Evolutionary conservation across 345 rosid genomes (phyloP), one percentile per base, ranked within the genome.

Genomic region (Eutrema heterophyllum): DNA sequence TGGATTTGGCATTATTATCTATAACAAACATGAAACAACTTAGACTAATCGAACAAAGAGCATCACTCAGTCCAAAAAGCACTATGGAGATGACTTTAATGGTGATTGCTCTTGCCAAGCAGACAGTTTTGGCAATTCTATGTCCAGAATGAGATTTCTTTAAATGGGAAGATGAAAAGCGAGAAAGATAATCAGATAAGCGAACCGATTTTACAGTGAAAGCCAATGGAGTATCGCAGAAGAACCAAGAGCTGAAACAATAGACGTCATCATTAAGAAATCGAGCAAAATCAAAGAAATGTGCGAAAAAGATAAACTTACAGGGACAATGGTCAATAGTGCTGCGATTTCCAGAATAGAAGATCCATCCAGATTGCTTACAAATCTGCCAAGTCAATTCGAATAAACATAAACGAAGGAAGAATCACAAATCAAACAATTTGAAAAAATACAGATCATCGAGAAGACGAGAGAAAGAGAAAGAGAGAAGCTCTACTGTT

Each of bases 321-420:
- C 98, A 18, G 96, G 89, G 29, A 81, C 83, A 61, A 78, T 75
- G n/a, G 90, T 82, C 52, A 86, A 73, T 29, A 91, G 83, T 16
- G 84, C 88, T 27, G 84, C 81, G 68, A 87, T 83, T 81, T 89
- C 88, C 5, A 80, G 79, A 84, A 88, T 87, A 7, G 97, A 89
- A 27, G 97, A 85, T 77, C 97, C 98, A 6, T 50, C 79, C 64
- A 93, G 81, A 79, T 91, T 88, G 89, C 98, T 91, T 2, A 91
- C 96, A 56, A 91, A 89, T 75, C 97, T 93, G 84, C 50, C 57
- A 54, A 33, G 26, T 35, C 70, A 63, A 43, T 43, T 69, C n/a
- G 14, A n/a, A 26, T 35, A 66, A 46, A 36, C 2, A 21, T 33
- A 26, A 13, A 66, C 36, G 38, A 24, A 45, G 51, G 57, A 40